These are phyloP conservation scores for Nicotiana benthamiana DNA, from an alignment of 257 asterid genomes.

Conservation along the genomic window DNA sequence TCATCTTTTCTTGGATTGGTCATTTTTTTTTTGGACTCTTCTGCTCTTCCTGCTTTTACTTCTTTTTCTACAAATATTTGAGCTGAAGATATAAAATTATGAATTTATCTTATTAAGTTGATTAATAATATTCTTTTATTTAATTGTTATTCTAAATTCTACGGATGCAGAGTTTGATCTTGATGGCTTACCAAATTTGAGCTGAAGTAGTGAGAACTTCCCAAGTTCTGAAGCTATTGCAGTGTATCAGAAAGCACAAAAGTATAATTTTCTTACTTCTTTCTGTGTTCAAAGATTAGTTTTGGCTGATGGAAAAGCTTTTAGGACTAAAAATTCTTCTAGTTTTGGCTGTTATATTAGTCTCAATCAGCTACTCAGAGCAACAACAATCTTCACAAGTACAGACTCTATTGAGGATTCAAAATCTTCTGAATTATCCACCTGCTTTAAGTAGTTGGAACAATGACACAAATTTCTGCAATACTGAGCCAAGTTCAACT, in stretches of 20 bases:
- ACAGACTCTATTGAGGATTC: slow-evolving; percentile 41
- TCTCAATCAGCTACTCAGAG: slow-evolving; percentile 31
- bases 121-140: not conserved
- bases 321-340: not conserved
- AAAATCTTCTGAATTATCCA: slow-evolving; percentile 46
- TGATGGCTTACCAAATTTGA: not conserved
- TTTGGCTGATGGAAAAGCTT: not conserved
- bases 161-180: not conserved
- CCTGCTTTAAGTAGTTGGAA: slow-evolving; percentile 32
- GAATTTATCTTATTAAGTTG: not conserved
- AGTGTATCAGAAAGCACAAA: not conserved
- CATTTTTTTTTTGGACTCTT: no score
- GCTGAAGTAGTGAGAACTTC: not conserved
- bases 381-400: slow-evolving; percentile 44
- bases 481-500: slow-evolving; percentile 34
- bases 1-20: not conserved
- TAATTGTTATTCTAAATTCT: not conserved
- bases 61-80: not conserved
- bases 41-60: not conserved
- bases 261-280: not conserved
- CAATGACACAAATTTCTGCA: slow-evolving; percentile 52
- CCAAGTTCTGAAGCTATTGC: not conserved
- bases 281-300: not conserved
- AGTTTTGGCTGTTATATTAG: slow-evolving; percentile 18
- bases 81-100: not conserved